Conservation (phyloP, 2,329 filamentous ascomycete genomes). For the Cladosporium sp. region DNA sequence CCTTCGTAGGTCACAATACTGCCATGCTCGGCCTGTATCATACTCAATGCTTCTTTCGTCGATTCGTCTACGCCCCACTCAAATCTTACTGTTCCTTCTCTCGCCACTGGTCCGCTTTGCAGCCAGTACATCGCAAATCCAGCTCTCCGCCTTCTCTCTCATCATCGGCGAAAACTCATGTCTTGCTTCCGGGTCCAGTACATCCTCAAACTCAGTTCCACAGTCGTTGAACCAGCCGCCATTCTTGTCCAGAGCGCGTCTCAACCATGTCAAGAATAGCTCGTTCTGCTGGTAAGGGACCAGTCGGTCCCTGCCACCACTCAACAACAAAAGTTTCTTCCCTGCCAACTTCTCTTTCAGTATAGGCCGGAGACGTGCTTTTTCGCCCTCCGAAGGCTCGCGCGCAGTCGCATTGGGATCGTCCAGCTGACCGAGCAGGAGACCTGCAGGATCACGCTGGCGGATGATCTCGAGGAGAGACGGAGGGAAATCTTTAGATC, state of each 20-base stretch:
- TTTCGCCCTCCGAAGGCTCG: conserved; percentile 39
- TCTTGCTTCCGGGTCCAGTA: conserved; percentile 63
- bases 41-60: no score
- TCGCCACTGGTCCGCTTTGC: neutral
- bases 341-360: conserved; percentile 39
- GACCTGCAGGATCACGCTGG: conserved; percentile 68
- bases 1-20: neutral
- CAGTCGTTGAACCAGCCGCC: conserved; percentile 53
- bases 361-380: conserved; percentile 38
- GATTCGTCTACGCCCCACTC: no score
- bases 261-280: conserved; percentile 60
- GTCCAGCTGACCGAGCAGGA: conserved; percentile 55
- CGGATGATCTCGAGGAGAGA: conserved; percentile 61
- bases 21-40: neutral
- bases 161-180: conserved; percentile 67
- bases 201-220: conserved; percentile 57
- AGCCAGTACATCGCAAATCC: conserved; percentile 49
- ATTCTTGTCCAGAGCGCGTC: conserved; percentile 42
- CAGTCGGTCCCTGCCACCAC: conserved; percentile 64
- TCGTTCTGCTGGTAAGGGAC: conserved; percentile 63
- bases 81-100: conserved; percentile 12
- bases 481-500: conserved; percentile 71
- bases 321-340: conserved; percentile 63
- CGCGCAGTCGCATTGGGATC: conserved; percentile 28
- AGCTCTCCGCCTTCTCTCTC: conserved; percentile 61